These are phyloP conservation scores for Grifola frondosa DNA, from an alignment of 1,284 basidiomycete species.

Conservation along the genomic window DNA sequence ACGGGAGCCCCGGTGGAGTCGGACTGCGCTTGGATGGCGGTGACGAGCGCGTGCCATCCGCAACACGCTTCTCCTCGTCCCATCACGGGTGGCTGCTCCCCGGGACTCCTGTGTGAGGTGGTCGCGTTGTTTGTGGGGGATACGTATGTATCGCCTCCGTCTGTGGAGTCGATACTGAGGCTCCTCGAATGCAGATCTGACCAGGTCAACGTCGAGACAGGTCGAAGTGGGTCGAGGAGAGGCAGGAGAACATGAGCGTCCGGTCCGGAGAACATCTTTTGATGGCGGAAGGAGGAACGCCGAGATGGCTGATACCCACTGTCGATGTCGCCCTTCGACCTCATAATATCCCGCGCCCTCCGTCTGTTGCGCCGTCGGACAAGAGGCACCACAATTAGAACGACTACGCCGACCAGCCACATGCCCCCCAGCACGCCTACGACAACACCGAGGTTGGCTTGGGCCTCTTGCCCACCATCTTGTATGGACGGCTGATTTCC, in stretches of 20 bases:
- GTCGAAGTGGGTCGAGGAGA: conserved; percentile 23
- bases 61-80: conserved; percentile 11
- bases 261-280: conserved; percentile 29
- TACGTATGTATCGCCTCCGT: conserved; percentile 14
- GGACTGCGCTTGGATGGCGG: conserved; percentile 24
- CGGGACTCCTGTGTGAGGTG: conserved; percentile 17
- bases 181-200: conserved; percentile 26
- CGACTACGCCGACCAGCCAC: conserved; percentile 22
- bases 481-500: conserved; percentile 6
- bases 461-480: conserved; percentile 4
- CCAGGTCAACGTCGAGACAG: conserved; percentile 30
- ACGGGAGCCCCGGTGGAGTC: conserved; percentile 28
- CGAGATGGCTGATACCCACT: conserved; percentile 20
- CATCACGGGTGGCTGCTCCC: conserved; percentile 4
- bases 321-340: conserved; percentile 9
- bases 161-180: conserved; percentile 17
- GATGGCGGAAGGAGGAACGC: conserved; percentile 28
- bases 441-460: conserved; percentile 23
- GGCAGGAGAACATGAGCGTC: conserved; percentile 23
- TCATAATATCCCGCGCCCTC: conserved; percentile 11
- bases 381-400: conserved; percentile 23
- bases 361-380: conserved; percentile 17
- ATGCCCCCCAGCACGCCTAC: conserved; percentile 27
- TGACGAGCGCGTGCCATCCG: conserved; percentile 19
- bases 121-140: conserved; percentile 17